Evolutionary conservation across 108 stramenopile species (phyloP), one percentile per base, ranked within the genome.

Genomic region (Skeletonema marinoi): DNA sequence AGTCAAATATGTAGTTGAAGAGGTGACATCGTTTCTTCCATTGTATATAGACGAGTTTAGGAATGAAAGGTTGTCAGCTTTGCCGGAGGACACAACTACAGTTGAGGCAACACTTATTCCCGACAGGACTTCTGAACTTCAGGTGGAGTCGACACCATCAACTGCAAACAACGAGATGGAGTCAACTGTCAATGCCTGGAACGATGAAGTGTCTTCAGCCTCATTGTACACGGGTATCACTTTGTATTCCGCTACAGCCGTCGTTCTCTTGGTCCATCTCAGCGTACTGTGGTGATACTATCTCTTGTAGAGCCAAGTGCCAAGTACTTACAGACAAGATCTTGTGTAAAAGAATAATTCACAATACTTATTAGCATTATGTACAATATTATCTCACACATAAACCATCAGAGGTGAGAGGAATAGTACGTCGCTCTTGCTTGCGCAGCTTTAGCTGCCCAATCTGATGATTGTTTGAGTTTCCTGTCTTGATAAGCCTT

Each of bases 1-100:
- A 13, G 42, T 68, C 10, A 41, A 25, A 5, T 75, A 75, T 61
- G 6, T 62, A 32, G 19, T 75, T 32, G 59, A 61, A 46, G 67
- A 75, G 25, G 54, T 29, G 54, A 2, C 54, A 25, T 10, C 54
- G 4, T 10, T 25, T 56, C 54, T 56, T 25, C 50, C 50, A 7
- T 12, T 51, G 4, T 51, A 51, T 7, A 21, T 6, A 21, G 19
- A 7, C 17, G 50, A 51, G 19, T 51, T 51, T 17, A 56, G n/a
- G 25, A 9, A 56, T 29, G 54, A 25, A 21, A 56, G 54, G 21
- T 25, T 21, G 54, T 56, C 54, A 56, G 25, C 19, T 16, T 29
- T 56, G 54, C 9, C 54, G 16, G 54, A 29, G 17, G 25, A 25
- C 54, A 56, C 19, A 25, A 5, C 25, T 29, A 11, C 25, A 56